Evolutionary conservation across 2,329 filamentous ascomycete species (phyloP).

Genomic region (Chaetothyriales sp.): DNA sequence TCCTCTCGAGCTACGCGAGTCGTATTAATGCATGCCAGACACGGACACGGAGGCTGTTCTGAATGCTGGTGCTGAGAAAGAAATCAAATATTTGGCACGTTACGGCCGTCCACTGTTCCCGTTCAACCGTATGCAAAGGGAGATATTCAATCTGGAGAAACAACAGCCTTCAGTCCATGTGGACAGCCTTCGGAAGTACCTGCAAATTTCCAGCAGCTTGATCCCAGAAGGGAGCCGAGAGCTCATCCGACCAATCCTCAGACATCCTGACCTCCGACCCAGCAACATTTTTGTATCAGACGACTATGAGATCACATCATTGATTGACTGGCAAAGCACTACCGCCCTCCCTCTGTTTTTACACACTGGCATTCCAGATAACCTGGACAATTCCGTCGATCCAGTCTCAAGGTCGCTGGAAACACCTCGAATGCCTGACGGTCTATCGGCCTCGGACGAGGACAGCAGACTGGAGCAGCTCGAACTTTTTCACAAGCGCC

Average conservation of each 20-base stretch:
- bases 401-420: too few relatives aligned
- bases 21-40: neutral
- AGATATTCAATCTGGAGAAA: neutral
- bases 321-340: constrained; percentile 36
- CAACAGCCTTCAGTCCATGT: neutral
- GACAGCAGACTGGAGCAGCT: too few relatives aligned
- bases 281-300: constrained; percentile 22
- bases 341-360: too few relatives aligned
- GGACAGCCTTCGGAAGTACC: neutral
- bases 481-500: too few relatives aligned
- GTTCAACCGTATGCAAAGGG: neutral
- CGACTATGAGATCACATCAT: constrained; percentile 21
- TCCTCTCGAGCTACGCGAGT: neutral
- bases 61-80: too few relatives aligned
- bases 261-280: constrained; percentile 21
- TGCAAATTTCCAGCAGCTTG: neutral
- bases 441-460: too few relatives aligned
- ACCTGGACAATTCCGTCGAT: too few relatives aligned
- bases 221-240: too few relatives aligned
- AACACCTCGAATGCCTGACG: too few relatives aligned
- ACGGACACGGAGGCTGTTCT: too few relatives aligned
- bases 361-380: too few relatives aligned
- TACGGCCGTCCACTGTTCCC: neutral
- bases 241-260: constrained; percentile 9
- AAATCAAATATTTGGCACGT: too few relatives aligned